Conservation (phyloP, 805 yeast species). For the Nakazawaea ernobii region DNA sequence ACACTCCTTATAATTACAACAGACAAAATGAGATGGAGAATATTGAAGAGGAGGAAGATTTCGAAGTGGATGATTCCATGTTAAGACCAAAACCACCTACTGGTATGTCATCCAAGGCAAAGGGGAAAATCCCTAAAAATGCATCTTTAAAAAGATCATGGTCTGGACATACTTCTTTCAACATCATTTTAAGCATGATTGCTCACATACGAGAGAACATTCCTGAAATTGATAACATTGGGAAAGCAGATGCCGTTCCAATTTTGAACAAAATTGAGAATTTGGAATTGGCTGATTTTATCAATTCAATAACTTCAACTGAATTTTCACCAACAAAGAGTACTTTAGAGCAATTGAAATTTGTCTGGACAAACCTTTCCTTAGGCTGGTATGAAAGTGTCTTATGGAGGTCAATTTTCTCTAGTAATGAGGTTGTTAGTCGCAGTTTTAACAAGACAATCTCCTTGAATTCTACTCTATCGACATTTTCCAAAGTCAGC, state of each 20-base stretch:
- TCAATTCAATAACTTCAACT: conserved; percentile 18
- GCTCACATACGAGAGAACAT: conserved; percentile 23
- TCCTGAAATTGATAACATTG: conserved; percentile 23
- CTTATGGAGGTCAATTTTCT: conserved; percentile 54
- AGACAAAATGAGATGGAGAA: neutral
- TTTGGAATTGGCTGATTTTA: conserved; percentile 24
- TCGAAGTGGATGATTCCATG: conserved; percentile 33
- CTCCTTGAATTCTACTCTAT: conserved; percentile 34
- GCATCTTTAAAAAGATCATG: conserved; percentile 45
- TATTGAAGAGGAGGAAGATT: neutral
- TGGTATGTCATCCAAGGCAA: conserved; percentile 57
- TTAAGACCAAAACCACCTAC: conserved; percentile 44
- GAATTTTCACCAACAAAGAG: conserved; percentile 37
- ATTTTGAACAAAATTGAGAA: conserved; percentile 36
- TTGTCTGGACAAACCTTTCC: conserved; percentile 58
- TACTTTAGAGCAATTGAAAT: conserved; percentile 41
- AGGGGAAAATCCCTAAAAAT: conserved; percentile 45
- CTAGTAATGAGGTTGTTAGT: conserved; percentile 43
- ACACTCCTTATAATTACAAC: no score
- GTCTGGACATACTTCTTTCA: conserved; percentile 51
- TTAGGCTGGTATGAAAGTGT: conserved; percentile 74
- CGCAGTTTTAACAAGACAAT: conserved; percentile 48
- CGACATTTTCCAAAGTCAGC: conserved; percentile 27
- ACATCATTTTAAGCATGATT: conserved; percentile 32
- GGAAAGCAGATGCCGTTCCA: conserved; percentile 21